Conservation (phyloP, 2,329 filamentous ascomycete genomes). For the Neonectria ditissima region DNA sequence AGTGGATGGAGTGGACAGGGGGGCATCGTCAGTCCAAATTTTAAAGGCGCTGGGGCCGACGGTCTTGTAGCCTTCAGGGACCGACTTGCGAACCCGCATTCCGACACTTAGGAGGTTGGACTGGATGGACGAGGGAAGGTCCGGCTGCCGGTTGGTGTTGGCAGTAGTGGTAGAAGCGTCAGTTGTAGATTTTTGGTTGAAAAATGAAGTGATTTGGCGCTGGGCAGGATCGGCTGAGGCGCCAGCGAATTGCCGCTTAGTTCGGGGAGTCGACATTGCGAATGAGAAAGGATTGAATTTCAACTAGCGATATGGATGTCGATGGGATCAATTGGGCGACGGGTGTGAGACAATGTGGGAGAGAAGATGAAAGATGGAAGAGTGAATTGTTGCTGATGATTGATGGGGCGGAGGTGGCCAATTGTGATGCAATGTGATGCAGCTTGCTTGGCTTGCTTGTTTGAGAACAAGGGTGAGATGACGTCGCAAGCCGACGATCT, state of each 20-base stretch:
- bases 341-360: slow-evolving; percentile 1
- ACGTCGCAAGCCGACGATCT: slow-evolving; percentile 14
- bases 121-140: slow-evolving; percentile 75
- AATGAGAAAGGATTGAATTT: background rate
- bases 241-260: slow-evolving; percentile 72
- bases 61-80: slow-evolving; percentile 95
- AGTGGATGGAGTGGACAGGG: slow-evolving; percentile 28
- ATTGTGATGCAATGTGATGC: slow-evolving; percentile 11
- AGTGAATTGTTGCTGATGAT: background rate
- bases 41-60: slow-evolving; percentile 61
- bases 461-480: slow-evolving; percentile 20
- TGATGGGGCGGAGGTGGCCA: background rate
- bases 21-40: slow-evolving; percentile 59
- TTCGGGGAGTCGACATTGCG: slow-evolving; percentile 65
- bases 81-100: slow-evolving; percentile 93
- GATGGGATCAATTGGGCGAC: background rate
- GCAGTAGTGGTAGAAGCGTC: slow-evolving; percentile 46
- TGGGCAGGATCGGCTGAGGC: slow-evolving; percentile 68
- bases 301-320: background rate
- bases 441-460: background rate
- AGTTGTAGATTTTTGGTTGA: slow-evolving; percentile 54
- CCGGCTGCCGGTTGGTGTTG: slow-evolving; percentile 52
- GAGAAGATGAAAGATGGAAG: slow-evolving; percentile 6
- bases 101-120: slow-evolving; percentile 89
- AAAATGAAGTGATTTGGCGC: slow-evolving; percentile 74